Evolutionary conservation across 2,329 filamentous ascomycete genomes (phyloP).

Genomic region (Cercospora sesami): DNA sequence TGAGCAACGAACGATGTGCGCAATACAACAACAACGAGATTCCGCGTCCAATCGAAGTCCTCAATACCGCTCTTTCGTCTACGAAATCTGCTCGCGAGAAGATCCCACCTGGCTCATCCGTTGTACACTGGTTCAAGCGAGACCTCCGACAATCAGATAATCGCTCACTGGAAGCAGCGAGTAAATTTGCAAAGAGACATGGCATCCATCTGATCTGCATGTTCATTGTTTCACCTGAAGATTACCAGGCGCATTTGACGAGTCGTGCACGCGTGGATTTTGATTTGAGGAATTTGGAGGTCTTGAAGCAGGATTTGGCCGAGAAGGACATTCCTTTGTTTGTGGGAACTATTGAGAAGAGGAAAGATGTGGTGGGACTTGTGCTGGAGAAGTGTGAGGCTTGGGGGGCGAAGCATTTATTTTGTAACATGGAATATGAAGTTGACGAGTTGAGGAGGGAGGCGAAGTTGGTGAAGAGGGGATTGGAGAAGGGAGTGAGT

Average conservation of each 20-base stretch:
- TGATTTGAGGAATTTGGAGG: slow-evolving; percentile 67
- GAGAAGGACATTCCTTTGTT: slow-evolving; percentile 75
- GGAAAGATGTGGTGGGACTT: slow-evolving; percentile 61
- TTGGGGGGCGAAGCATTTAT: slow-evolving; percentile 75
- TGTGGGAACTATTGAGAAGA: slow-evolving; percentile 68
- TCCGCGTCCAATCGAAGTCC: slow-evolving; percentile 69
- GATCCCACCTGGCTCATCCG: slow-evolving; percentile 58
- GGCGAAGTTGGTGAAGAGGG: slow-evolving; percentile 61
- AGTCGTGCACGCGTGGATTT: slow-evolving; percentile 77
- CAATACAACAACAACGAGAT: slow-evolving; percentile 72
- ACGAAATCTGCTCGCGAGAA: slow-evolving; percentile 58
- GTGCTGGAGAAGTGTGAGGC: slow-evolving; percentile 65
- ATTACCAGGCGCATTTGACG: slow-evolving; percentile 77
- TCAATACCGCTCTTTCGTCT: slow-evolving; percentile 61
- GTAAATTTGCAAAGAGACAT: slow-evolving; percentile 64
- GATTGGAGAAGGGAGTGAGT: slow-evolving; percentile 63
- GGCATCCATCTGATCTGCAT: slow-evolving; percentile 71
- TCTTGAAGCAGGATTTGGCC: slow-evolving; percentile 66
- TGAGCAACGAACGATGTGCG: slow-evolving; percentile 74
- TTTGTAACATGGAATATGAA: slow-evolving; percentile 85
- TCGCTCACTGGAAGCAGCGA: slow-evolving; percentile 66
- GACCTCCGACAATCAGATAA: slow-evolving; percentile 77
- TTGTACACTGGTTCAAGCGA: slow-evolving; percentile 89
- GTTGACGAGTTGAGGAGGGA: slow-evolving; percentile 85
- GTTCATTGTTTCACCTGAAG: slow-evolving; percentile 79